Evolutionary conservation across 768 basidiomycete genomes (phyloP), one percentile per base, ranked within the genome.

Genomic region (Tricholoma saponaceum): DNA sequence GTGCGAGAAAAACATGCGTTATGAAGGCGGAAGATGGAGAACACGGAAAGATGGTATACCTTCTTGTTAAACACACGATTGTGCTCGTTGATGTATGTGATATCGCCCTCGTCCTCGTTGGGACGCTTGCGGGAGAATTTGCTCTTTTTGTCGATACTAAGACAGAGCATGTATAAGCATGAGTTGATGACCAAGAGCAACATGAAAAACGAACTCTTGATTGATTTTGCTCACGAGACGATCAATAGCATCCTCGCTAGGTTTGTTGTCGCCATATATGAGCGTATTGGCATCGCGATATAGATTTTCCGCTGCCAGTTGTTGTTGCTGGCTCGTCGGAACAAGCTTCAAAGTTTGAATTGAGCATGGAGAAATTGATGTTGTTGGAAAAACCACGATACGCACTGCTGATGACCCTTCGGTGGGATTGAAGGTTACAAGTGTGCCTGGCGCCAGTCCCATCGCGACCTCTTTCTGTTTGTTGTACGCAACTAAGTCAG

Each of bases 81-180:
- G 72, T 90, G 88, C 73, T 98, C 93, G 79, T 99, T 99, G 83
- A 99, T 99, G 70, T 98, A 99, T 5, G 95, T 98, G 71, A 99
- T 91, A 64, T 98, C 95, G 54, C 92, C 95, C 59, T 95, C 89
- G 52, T 92, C 91, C 66, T 98, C 95, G 76, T 96, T 94, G 70
- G 78, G 83, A 63, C 81, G 80, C 74, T 96, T 96, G 62, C 94
- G 82, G 39, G 91, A 94, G 76, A 93, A 92, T 67, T 90, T 95
- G 67, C 83, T 79, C 70, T 92, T 89, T 78, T 92, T 91, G 76
- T 95, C 92, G 64, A 94, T 84, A 64, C 93, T 95, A 63, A 30
- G 3, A 41, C 59, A 60, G 12, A 20, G 4, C 37, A 35, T 54
- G 44, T 44, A 63, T 43, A 66, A 52, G 47, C 22, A 32, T 41